phyloP scores from a whole-genome alignment of 345 rosid species.

The Melastoma malabathricum region DNA sequence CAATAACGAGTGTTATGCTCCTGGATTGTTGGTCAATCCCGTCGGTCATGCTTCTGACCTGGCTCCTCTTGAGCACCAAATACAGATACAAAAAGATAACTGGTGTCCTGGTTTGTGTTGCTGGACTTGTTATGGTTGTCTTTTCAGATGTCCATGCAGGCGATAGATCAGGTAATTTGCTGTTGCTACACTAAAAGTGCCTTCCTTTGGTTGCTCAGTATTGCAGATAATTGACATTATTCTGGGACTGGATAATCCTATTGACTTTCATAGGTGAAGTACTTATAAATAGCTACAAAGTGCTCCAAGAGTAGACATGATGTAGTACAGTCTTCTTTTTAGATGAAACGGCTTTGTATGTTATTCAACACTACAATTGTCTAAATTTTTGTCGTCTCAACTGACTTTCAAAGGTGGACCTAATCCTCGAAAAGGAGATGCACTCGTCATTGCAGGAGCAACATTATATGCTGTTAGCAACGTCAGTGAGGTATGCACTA shows the following conservation, averaged over 20 bases:
- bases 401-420: constrained; percentile 38
- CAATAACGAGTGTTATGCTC: constrained; percentile 84
- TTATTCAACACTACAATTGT: neutral
- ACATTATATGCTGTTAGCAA: constrained; percentile 58
- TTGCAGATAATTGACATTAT: no score
- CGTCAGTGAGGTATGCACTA: constrained; percentile 48
- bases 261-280: no score
- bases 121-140: constrained; percentile 67
- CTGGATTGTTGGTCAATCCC: constrained; percentile 96
- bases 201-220: no score
- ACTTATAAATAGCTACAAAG: no score
- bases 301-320: no score
- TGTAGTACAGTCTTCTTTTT: no score
- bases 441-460: constrained; percentile 56
- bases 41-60: constrained; percentile 69
- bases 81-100: constrained; percentile 62
- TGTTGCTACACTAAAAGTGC: neutral
- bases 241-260: no score
- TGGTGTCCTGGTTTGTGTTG: constrained; percentile 67
- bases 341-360: neutral
- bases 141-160: constrained; percentile 88
- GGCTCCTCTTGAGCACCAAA: constrained; percentile 63
- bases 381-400: neutral
- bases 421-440: constrained; percentile 58
- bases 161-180: constrained; percentile 47